phyloP scores from a whole-genome alignment of 345 rosid genomes.

The Chamaenerion angustifolium region DNA sequence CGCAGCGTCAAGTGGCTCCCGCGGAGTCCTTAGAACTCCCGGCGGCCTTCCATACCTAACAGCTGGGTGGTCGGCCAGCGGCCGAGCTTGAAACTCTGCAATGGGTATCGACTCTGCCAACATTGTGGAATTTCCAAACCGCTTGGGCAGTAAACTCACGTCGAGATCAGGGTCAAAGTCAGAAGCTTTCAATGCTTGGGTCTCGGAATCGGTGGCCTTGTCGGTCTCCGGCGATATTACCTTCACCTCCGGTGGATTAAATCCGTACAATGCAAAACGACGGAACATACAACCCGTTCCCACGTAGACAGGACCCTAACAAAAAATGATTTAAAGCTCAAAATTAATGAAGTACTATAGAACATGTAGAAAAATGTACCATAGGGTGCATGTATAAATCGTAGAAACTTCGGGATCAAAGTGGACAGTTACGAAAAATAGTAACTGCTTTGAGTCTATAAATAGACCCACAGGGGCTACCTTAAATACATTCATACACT shows the following conservation, averaged over 20 bases:
- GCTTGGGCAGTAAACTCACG: conserved; percentile 62
- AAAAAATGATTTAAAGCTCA: no score
- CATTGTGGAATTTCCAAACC: conserved; percentile 89
- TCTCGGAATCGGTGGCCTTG: conserved; percentile 32
- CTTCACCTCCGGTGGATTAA: conserved; percentile 61
- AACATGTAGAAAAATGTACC: no score
- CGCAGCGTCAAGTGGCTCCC: conserved; percentile 81
- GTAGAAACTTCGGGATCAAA: no score
- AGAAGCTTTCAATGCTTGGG: conserved; percentile 46
- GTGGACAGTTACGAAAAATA: no score
- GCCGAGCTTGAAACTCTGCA: conserved; percentile 80
- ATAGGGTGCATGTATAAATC: no score
- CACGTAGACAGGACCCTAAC: conserved; percentile 91
- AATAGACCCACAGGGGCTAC: no score
- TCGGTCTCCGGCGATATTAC: conserved; percentile 12
- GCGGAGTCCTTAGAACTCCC: conserved; percentile 60
- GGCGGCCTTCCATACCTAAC: conserved; percentile 80
- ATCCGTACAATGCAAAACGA: conserved; percentile 84
- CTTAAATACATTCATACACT: no score
- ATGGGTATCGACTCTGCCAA: conserved; percentile 72
- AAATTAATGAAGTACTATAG: no score
- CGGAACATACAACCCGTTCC: conserved; percentile 93
- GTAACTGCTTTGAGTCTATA: no score
- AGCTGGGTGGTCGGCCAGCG: conserved; percentile 83
- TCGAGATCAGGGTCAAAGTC: conserved; percentile 83